These are phyloP conservation scores for Xylaria hypoxylon DNA, from an alignment of 2,329 filamentous ascomycete genomes.

Conservation along the genomic window DNA sequence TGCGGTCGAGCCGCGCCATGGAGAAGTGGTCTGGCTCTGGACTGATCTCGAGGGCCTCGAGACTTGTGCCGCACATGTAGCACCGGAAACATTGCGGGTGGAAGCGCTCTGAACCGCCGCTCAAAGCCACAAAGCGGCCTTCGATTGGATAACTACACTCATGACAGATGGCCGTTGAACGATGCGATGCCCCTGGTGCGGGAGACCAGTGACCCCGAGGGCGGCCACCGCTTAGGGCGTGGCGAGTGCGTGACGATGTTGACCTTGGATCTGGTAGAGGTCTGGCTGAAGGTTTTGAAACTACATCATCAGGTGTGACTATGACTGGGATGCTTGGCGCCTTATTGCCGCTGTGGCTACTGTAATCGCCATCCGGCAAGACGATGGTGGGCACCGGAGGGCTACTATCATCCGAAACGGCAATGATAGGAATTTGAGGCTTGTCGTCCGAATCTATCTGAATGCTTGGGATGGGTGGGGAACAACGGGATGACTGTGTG, in stretches of 20 bases:
- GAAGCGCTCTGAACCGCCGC: conserved; percentile 79
- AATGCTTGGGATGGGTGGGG: conserved; percentile 58
- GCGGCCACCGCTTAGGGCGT: conserved; percentile 54
- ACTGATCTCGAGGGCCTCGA: conserved; percentile 97
- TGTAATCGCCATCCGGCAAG: conserved; percentile 49
- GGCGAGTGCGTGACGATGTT: conserved; percentile 48
- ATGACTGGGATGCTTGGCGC: conserved; percentile 54
- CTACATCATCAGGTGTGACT: conserved; percentile 59
- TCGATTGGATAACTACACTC: conserved; percentile 87
- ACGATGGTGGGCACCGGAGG: conserved; percentile 57
- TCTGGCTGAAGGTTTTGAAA: conserved; percentile 52
- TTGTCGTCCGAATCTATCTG: conserved; percentile 57
- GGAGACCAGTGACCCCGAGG: conserved; percentile 70
- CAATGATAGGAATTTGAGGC: conserved; percentile 64
- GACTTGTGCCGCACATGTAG: conserved; percentile 84
- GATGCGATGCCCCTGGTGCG: conserved; percentile 58
- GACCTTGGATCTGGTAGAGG: conserved; percentile 63
- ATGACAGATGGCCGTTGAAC: conserved; percentile 80
- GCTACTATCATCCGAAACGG: conserved; percentile 56
- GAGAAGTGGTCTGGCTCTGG: conserved; percentile 84
- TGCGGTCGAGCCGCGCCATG: conserved; percentile 77
- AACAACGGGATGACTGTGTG: conserved; percentile 52
- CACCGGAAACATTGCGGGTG: conserved; percentile 95
- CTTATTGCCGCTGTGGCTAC: conserved; percentile 17
- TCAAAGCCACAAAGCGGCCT: conserved; percentile 88